Base-by-base conservation (phyloP, 768 basidiomycete genomes). In the Pulveroboletus ravenelii region DNA sequence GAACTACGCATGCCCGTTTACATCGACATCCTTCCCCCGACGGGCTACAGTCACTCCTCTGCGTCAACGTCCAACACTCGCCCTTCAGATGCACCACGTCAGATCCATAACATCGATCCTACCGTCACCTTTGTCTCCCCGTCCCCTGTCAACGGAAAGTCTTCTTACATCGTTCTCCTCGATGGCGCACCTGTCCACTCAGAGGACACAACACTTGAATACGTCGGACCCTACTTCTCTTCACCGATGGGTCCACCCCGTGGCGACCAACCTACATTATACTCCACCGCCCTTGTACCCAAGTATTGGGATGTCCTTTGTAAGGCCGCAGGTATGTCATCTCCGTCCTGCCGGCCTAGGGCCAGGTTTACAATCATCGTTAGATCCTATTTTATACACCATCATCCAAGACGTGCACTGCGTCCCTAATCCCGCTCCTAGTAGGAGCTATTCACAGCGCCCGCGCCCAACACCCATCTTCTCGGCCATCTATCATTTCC, bases 351-450 rank as follows among this genome's bases (percentile, higher is more conserved):
- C 14, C 42, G 15, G 23, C 30, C 30, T 38, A 40, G 15, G 8
- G 40, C 41, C 10, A 10, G 17, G 2, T 13, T 29, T 31, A 20
- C 38, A 39, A 18, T 40, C 20, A 35, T n/a, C 41, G 27, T 10
- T 53, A 88, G 87, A 89, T 65, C 82, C 84, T 18, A 79, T 83
- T 5, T 66, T 76, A 48, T 88, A 78, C 64, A 79, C 77, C 3
- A 85, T 89, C 59, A 68, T 80, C 38, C 87, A 89, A 61, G 79
- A 84, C 44, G 80, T 89, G 41, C 59, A 66, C 46, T 64, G 62
- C 41, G 58, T 71, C 25, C 58, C 58, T 15, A 63, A 68, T 29
- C 35, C 45, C 20, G 56, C 57, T 25, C 58, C 70, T 25, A 61
- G 57, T 12, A 52, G 52, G 39, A 47, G 44, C 34, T 46, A 47